phyloP scores from a whole-genome alignment of 2,329 filamentous ascomycete species.

The Aspergillus intermedius region DNA sequence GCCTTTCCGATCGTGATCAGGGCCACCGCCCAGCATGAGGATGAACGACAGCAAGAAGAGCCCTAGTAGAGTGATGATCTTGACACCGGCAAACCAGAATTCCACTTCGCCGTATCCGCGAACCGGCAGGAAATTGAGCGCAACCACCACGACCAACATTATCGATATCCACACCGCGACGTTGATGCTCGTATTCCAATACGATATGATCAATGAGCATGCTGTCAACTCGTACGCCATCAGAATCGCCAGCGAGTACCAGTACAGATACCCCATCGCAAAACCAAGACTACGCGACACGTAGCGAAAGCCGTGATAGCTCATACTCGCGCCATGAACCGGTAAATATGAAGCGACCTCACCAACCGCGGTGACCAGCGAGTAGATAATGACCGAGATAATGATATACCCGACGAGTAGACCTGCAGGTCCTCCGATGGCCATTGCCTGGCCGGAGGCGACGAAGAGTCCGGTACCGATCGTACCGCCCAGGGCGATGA shows the following conservation, averaged over 20 bases:
- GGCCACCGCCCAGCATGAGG: conserved; percentile 53
- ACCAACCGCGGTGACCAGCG: conserved; percentile 42
- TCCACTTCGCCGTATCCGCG: conserved; percentile 49
- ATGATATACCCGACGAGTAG: conserved; percentile 49
- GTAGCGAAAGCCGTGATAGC: conserved; percentile 39
- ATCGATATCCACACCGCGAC: conserved; percentile 49
- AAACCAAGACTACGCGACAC: conserved; percentile 38
- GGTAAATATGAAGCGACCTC: conserved; percentile 40
- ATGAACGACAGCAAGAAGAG: conserved; percentile 49
- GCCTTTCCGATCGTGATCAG: conserved; percentile 44
- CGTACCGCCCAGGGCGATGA: conserved; percentile 51
- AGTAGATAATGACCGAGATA: conserved; percentile 42
- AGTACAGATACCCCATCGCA: conserved; percentile 41
- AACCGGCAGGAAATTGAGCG: conserved; percentile 44
- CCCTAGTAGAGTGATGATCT: conserved; percentile 48
- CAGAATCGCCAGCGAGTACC: conserved; percentile 43
- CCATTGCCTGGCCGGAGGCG: conserved; percentile 48
- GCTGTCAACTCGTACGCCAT: conserved; percentile 58
- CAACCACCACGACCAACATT: conserved; percentile 53
- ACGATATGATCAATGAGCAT: conserved; percentile 58
- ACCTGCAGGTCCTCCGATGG: conserved; percentile 47
- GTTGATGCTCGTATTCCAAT: conserved; percentile 47
- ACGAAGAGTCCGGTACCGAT: conserved; percentile 54
- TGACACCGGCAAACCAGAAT: conserved; percentile 49
- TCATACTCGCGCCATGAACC: conserved; percentile 40